These are phyloP conservation scores for Zalaria obscura DNA, from an alignment of 2,329 filamentous ascomycete species.

Conservation along the genomic window DNA sequence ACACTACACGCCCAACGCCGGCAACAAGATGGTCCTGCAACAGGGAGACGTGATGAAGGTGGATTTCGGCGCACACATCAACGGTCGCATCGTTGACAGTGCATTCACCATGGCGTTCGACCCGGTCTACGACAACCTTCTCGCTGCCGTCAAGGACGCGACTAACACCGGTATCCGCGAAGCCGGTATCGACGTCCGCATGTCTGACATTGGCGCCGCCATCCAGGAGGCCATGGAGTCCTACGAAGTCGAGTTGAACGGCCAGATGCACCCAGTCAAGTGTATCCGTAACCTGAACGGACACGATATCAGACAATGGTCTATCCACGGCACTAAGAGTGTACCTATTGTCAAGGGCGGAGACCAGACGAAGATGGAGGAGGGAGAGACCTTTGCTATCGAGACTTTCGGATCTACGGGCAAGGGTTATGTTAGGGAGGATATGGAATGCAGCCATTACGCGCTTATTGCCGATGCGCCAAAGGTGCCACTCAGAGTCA, in stretches of 20 bases:
- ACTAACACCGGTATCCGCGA: slow-evolving; percentile 47
- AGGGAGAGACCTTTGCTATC: slow-evolving; percentile 44
- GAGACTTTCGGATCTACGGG: slow-evolving; percentile 45
- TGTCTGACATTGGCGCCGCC: slow-evolving; percentile 40
- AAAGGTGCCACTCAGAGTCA: slow-evolving; percentile 25
- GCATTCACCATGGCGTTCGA: slow-evolving; percentile 71
- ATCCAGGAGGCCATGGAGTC: slow-evolving; percentile 51
- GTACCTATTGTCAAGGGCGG: slow-evolving; percentile 40
- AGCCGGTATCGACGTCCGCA: slow-evolving; percentile 41
- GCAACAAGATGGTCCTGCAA: slow-evolving; percentile 54
- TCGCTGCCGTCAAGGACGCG: slow-evolving; percentile 58
- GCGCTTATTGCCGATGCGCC: slow-evolving; percentile 20
- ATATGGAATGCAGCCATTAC: slow-evolving; percentile 26
- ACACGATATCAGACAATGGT: slow-evolving; percentile 40
- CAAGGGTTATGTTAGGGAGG: slow-evolving; percentile 32
- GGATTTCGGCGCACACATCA: slow-evolving; percentile 70
- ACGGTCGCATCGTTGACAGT: slow-evolving; percentile 66
- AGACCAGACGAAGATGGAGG: slow-evolving; percentile 40
- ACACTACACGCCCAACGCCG: slow-evolving; percentile 43
- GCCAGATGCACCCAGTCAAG: slow-evolving; percentile 40
- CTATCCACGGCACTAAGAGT: slow-evolving; percentile 42
- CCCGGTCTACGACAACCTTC: slow-evolving; percentile 58
- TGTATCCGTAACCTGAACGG: slow-evolving; percentile 40
- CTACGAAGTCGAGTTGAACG: slow-evolving; percentile 43
- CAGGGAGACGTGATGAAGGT: slow-evolving; percentile 70